Conservation (phyloP, 768 basidiomycete species). For the Lanmaoa pseudosensibilis region DNA sequence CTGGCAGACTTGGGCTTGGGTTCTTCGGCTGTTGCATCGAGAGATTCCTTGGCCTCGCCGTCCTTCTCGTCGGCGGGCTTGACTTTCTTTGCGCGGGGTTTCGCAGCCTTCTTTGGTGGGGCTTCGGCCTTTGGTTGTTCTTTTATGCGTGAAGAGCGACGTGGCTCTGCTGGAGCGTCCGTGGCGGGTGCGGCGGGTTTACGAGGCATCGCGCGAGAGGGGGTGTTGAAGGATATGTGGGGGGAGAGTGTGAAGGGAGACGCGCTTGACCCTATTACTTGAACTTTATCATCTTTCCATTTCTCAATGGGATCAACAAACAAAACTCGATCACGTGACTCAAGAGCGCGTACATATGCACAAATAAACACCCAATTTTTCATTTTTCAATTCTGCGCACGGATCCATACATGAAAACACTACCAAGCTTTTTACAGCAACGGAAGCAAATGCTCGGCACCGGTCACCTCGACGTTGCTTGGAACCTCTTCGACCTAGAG, state of each 20-base stretch:
- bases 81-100: conserved; percentile 54
- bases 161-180: conserved; percentile 46
- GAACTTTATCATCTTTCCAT: conserved; percentile 34
- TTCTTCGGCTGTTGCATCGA: conserved; percentile 30
- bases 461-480: conserved; percentile 4
- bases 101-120: conserved; percentile 59
- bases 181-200: conserved; percentile 56
- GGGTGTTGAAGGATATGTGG: conserved; percentile 5
- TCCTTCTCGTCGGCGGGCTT: conserved; percentile 46
- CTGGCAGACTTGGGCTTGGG: conserved; percentile 46
- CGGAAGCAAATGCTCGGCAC: conserved; percentile 16
- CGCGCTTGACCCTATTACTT: conserved; percentile 33
- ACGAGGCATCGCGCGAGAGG: conserved; percentile 56
- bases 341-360: conserved; percentile 30
- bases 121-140: conserved; percentile 58
- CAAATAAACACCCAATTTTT: conserved; percentile 27
- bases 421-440: conserved; percentile 9
- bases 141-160: conserved; percentile 76
- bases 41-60: conserved; percentile 40
- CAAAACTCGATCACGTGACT: conserved; percentile 36
- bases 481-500: conserved; percentile 15
- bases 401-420: conserved; percentile 4
- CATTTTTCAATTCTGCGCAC: conserved; percentile 19
- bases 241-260: conserved; percentile 25
- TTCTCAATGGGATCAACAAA: conserved; percentile 33